phyloP scores from a whole-genome alignment of 495 filamentous ascomycete species.

The Bacidia gigantensis region DNA sequence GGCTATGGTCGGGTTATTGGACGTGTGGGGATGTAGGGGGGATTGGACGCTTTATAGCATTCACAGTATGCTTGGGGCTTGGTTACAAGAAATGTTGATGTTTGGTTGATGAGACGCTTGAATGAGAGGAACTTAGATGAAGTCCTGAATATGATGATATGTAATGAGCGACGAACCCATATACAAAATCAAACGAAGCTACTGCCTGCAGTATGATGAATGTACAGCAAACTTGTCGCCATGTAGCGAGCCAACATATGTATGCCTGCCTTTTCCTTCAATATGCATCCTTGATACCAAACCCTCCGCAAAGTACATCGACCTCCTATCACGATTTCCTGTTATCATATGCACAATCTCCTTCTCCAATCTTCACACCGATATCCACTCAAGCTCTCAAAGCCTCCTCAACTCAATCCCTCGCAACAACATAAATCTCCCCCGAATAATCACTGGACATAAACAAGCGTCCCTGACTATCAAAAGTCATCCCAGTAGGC shows the following conservation, averaged over 20 bases:
- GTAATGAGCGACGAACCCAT: no score
- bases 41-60: no score
- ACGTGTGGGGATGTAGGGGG: neutral
- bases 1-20: conserved; percentile 34
- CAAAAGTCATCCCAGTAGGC: conserved; percentile 39
- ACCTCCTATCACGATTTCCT: neutral
- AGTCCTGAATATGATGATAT: no score
- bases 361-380: neutral
- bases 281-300: no score
- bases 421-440: conserved; percentile 40
- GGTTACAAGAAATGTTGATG: neutral
- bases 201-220: no score
- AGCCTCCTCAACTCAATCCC: conserved; percentile 14
- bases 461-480: conserved; percentile 32
- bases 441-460: conserved; percentile 42
- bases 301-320: neutral
- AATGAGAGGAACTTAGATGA: no score
- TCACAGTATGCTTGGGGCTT: no score
- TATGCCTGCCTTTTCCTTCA: no score
- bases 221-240: no score
- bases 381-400: conserved; percentile 2
- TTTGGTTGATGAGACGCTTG: neutral
- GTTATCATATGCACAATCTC: neutral
- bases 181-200: no score
- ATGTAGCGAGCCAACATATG: no score